These are phyloP conservation scores for Rhododendron kiyosumense DNA, from an alignment of 148 eudicot genomes.

Conservation along the genomic window DNA sequence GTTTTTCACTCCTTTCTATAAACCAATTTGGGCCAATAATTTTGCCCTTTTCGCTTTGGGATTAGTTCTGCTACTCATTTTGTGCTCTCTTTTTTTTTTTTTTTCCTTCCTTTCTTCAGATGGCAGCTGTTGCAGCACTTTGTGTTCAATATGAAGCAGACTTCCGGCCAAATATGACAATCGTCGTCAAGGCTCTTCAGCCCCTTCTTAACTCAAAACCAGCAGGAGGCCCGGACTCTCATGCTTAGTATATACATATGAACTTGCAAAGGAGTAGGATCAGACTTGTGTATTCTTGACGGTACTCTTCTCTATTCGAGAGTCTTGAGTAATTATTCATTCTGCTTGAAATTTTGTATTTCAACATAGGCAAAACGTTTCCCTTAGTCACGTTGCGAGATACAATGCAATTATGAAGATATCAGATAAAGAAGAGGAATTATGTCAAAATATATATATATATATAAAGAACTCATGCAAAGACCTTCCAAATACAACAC, in stretches of 20 bases:
- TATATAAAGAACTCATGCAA: not conserved
- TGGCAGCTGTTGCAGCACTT: slow-evolving; percentile 96
- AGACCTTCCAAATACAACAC: not conserved
- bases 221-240: slow-evolving; percentile 45
- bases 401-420: not conserved
- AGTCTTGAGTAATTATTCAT: not conserved
- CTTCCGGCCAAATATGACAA: slow-evolving; percentile 94
- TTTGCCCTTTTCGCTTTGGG: not conserved
- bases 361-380: not conserved
- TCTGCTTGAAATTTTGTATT: not conserved
- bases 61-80: not conserved
- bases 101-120: slow-evolving; percentile 26
- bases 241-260: slow-evolving; percentile 19
- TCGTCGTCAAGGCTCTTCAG: slow-evolving; percentile 91
- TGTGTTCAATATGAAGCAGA: slow-evolving; percentile 97
- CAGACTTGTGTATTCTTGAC: not conserved
- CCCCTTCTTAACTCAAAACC: slow-evolving; percentile 71
- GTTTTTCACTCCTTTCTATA: not conserved
- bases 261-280: not conserved
- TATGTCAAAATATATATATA: not conserved
- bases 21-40: not conserved
- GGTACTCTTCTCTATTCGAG: not conserved
- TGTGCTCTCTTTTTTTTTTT: not conserved
- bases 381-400: not conserved
- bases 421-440: not conserved